phyloP scores from a whole-genome alignment of 2,329 filamentous ascomycete genomes.

The Clarireedia homoeocarpa region DNA sequence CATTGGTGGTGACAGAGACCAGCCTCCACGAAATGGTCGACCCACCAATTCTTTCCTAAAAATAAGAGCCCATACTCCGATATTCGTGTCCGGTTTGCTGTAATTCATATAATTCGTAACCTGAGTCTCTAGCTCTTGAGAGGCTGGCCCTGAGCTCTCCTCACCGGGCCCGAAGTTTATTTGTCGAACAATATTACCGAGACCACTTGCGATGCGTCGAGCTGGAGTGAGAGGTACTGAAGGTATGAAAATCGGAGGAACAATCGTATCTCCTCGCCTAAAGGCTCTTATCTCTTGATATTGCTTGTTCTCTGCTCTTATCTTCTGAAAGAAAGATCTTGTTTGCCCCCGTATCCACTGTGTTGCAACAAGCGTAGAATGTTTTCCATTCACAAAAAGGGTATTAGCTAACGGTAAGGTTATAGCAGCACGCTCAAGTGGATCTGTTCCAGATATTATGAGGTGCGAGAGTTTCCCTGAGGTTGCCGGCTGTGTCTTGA shows the following conservation, averaged over 20 bases:
- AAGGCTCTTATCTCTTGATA: slow-evolving; percentile 16
- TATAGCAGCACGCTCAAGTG: neutral
- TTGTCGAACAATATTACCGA: slow-evolving; percentile 72
- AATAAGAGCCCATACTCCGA: slow-evolving; percentile 68
- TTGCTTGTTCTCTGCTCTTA: slow-evolving; percentile 11
- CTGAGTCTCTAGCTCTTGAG: slow-evolving; percentile 59
- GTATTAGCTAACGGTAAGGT: slow-evolving; percentile 68
- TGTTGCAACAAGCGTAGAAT: slow-evolving; percentile 48
- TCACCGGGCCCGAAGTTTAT: slow-evolving; percentile 40
- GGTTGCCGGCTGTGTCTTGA: neutral
- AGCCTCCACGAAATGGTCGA: neutral
- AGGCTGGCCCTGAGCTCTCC: slow-evolving; percentile 46
- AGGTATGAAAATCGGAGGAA: slow-evolving; percentile 30
- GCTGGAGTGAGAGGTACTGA: slow-evolving; percentile 56
- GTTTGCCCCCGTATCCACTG: slow-evolving; percentile 29
- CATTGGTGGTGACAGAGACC: neutral
- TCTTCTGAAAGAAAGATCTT: slow-evolving; percentile 6
- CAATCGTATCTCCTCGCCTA: slow-evolving; percentile 1
- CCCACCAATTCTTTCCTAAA: slow-evolving; percentile 36
- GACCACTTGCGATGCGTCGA: slow-evolving; percentile 53
- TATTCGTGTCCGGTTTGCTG: slow-evolving; percentile 31
- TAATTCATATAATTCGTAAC: slow-evolving; percentile 50
- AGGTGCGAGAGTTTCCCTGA: slow-evolving; percentile 17
- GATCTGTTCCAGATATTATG: slow-evolving; percentile 14
- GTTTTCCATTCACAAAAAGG: slow-evolving; percentile 61